Percentiles rank a stretch among this genome's conserved stretches.
Evolutionary conservation across 371 early-diverging fungal genomes (phyloP).

Genomic region (Rhizopus sp.): DNA sequence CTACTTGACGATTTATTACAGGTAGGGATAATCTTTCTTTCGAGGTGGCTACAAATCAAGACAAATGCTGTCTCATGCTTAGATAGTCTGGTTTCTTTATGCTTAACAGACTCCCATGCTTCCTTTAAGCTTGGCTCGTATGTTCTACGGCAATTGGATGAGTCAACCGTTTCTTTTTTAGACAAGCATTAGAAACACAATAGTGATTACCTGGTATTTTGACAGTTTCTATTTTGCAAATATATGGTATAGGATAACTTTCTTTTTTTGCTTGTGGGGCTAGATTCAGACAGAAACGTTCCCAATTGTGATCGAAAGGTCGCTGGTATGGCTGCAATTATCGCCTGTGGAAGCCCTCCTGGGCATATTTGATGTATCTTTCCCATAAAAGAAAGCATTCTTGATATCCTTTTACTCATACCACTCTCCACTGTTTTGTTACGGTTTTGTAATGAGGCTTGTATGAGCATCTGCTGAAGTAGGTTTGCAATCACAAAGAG

Average conservation of each 20-base stretch:
- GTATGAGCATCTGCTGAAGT: too few relatives aligned
- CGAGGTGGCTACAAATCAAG: neutral
- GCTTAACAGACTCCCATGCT: neutral
- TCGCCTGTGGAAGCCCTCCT: neutral
- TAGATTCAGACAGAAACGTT: neutral
- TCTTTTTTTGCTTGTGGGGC: neutral
- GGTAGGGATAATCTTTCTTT: neutral
- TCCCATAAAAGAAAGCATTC: neutral
- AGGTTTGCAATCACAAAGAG: neutral
- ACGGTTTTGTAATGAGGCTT: too few relatives aligned
- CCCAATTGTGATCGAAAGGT: neutral
- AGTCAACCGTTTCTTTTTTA: neutral
- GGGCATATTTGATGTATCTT: neutral
- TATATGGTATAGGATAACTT: neutral
- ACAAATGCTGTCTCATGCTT: neutral
- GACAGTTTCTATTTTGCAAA: neutral
- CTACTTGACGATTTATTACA: too few relatives aligned
- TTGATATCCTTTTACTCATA: neutral
- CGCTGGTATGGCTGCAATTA: neutral
- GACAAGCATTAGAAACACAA: neutral
- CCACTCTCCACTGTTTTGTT: too few relatives aligned
- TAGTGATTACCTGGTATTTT: neutral
- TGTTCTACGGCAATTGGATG: neutral
- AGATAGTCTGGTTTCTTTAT: neutral
- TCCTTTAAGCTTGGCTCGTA: neutral